Conservation (phyloP, 2,329 filamentous ascomycete genomes). For the Rutstroemia sp. region DNA sequence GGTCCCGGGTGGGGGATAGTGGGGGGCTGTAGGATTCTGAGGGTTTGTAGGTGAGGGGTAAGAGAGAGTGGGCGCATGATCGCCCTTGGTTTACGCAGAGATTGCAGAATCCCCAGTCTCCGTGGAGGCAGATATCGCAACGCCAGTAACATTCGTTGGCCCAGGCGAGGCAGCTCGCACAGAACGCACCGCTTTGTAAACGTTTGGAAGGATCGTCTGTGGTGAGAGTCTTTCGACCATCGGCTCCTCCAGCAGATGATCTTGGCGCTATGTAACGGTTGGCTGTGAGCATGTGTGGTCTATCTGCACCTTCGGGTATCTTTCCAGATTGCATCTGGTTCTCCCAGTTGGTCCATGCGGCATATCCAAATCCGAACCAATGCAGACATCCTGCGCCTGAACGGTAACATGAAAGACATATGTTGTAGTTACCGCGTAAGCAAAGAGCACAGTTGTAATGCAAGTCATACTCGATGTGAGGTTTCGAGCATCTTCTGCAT, state of each 20-base stretch:
- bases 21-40: constrained; percentile 30
- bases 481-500: constrained; percentile 63
- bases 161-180: constrained; percentile 64
- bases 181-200: constrained; percentile 77
- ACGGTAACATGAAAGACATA: constrained; percentile 78
- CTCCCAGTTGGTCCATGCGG: constrained; percentile 62
- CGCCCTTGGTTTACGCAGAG: constrained; percentile 75
- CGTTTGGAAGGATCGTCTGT: constrained; percentile 60
- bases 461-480: constrained; percentile 74
- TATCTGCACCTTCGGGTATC: constrained; percentile 32
- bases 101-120: constrained; percentile 93
- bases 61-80: constrained; percentile 73
- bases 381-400: constrained; percentile 68
- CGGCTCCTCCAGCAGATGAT: constrained; percentile 41
- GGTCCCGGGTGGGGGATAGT: constrained; percentile 35
- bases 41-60: constrained; percentile 63
- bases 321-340: constrained; percentile 33
- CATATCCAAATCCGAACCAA: constrained; percentile 82
- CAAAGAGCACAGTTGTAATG: constrained; percentile 79
- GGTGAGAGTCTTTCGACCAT: constrained; percentile 51
- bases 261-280: constrained; percentile 49
- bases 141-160: constrained; percentile 86
- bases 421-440: constrained; percentile 62
- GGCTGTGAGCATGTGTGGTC: constrained; percentile 51
- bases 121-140: constrained; percentile 79